phyloP scores from a whole-genome alignment of 306 rosid genomes.

The Vigna mungo region DNA sequence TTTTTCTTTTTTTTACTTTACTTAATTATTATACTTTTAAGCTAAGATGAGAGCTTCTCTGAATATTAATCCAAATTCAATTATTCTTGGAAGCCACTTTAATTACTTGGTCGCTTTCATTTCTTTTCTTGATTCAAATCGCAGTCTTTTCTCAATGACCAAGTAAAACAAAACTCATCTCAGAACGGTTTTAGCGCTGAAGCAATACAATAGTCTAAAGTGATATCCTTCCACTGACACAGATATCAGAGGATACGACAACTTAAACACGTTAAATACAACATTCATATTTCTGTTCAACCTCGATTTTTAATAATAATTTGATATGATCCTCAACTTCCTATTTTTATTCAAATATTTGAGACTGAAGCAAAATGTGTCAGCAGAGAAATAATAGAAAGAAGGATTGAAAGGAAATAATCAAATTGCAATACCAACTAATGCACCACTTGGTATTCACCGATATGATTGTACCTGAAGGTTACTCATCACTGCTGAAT shows the following conservation, averaged over 20 bases:
- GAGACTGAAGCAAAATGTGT: constrained; percentile 49
- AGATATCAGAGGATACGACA: constrained; percentile 35
- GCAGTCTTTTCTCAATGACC: constrained; percentile 48
- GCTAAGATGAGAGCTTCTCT: constrained; percentile 67
- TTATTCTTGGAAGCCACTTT: constrained; percentile 80
- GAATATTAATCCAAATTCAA: constrained; percentile 36
- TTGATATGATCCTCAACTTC: too few species aligned
- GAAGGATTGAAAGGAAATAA: neutral
- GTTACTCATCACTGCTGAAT: neutral
- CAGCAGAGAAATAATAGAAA: constrained; percentile 19
- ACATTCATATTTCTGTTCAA: neutral
- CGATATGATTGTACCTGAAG: neutral
- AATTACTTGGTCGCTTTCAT: constrained; percentile 60
- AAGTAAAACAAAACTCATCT: constrained; percentile 44
- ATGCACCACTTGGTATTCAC: constrained; percentile 20
- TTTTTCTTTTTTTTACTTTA: neutral
- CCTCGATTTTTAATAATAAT: too few species aligned
- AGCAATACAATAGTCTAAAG: constrained; percentile 64
- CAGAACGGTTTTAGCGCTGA: constrained; percentile 78
- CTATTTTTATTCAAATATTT: neutral
- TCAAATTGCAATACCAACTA: constrained; percentile 12
- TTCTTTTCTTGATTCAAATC: constrained; percentile 27
- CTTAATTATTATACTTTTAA: constrained; percentile 62
- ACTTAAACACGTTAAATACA: neutral
- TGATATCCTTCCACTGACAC: constrained; percentile 55